Conservation (phyloP, 306 rosid species). For the Quercus suber region DNA sequence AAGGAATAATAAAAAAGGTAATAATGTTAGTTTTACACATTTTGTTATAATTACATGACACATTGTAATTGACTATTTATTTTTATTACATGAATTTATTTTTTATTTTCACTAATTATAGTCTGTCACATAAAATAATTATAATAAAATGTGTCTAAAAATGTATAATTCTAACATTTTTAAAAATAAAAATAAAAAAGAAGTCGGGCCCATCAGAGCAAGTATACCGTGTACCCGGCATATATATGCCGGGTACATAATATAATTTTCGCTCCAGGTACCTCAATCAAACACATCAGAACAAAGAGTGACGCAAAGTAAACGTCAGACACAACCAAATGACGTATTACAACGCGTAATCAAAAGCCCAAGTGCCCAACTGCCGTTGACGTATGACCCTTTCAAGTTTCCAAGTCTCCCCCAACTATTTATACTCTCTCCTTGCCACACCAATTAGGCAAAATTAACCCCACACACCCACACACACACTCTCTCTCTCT, state of each 20-base stretch:
- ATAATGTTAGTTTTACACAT: too few species aligned
- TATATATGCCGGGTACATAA: too few species aligned
- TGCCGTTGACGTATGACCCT: conserved; percentile 45
- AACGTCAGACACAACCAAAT: conserved; percentile 34
- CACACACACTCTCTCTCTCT: too few species aligned
- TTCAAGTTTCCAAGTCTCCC: conserved; percentile 33
- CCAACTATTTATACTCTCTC: conserved; percentile 15
- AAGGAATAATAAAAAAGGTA: too few species aligned
- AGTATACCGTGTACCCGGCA: too few species aligned
- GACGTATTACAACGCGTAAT: conserved; percentile 36
- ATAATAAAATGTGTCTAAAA: rapidly evolving
- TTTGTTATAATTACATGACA: too few species aligned
- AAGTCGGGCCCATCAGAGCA: background rate
- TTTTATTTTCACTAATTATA: rapidly evolving
- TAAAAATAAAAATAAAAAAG: background rate
- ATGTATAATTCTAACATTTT: rapidly evolving
- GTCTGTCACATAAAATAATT: too few species aligned
- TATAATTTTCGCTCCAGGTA: conserved; percentile 4
- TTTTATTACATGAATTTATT: rapidly evolving
- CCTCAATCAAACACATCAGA: background rate
- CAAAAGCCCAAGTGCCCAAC: conserved; percentile 7
- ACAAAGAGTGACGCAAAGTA: conserved; percentile 10
- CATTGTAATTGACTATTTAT: rapidly evolving
- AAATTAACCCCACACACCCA: background rate
- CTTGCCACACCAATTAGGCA: too few species aligned